Evolutionary conservation across 805 yeast species (phyloP).

Genomic region (Wickerhamomyces ciferrii): DNA sequence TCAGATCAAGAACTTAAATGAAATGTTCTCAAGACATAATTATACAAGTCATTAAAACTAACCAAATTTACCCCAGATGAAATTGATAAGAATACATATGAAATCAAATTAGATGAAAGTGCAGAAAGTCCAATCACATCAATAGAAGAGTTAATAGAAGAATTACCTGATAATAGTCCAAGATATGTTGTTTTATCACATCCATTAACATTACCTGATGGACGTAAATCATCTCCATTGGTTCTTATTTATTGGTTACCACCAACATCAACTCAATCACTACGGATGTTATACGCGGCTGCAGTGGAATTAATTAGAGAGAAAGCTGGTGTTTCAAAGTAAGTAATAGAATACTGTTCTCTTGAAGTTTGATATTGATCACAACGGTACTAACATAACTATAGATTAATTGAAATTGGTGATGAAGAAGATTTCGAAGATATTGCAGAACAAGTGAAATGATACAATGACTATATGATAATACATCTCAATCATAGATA

Average conservation of each 20-base stretch:
- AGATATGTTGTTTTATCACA: slow-evolving; percentile 72
- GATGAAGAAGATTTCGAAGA: slow-evolving; percentile 72
- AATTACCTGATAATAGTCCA: slow-evolving; percentile 78
- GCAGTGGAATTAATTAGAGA: slow-evolving; percentile 77
- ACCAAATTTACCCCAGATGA: slow-evolving; percentile 29
- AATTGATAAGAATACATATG: slow-evolving; percentile 52
- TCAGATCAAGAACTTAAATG: too few species aligned
- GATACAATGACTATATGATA: too few species aligned
- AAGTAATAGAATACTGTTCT: too few species aligned
- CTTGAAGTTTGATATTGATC: too few species aligned
- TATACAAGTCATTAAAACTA: too few species aligned
- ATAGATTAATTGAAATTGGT: slow-evolving; percentile 50
- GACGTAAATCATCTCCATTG: slow-evolving; percentile 67
- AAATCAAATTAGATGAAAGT: slow-evolving; percentile 42
- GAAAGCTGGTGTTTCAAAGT: slow-evolving; percentile 35
- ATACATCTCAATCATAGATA: too few species aligned
- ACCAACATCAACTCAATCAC: slow-evolving; percentile 74
- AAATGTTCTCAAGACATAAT: too few species aligned
- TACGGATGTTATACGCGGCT: slow-evolving; percentile 87
- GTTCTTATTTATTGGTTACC: slow-evolving; percentile 88
- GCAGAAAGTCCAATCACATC: slow-evolving; percentile 38
- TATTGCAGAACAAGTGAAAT: slow-evolving; percentile 31
- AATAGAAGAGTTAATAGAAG: slow-evolving; percentile 64
- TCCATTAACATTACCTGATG: slow-evolving; percentile 66
- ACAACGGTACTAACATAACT: slow-evolving; percentile 15